These are phyloP conservation scores for Cryptosporidium canis DNA, from an alignment of 169 alveolate species.

Conservation along the genomic window DNA sequence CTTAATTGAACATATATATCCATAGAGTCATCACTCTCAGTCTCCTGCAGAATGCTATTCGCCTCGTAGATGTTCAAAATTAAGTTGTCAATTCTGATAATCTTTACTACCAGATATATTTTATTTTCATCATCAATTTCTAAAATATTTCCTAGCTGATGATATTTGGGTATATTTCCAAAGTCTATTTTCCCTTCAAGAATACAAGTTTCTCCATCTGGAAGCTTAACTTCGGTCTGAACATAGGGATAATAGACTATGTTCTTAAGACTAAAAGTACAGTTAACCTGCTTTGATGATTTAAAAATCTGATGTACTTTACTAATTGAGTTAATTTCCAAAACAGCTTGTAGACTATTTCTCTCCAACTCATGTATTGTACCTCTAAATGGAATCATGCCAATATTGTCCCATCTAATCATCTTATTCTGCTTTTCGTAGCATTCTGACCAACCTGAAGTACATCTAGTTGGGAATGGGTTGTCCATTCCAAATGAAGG, in stretches of 20 bases:
- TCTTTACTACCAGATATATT: constrained; percentile 41
- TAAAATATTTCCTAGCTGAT: constrained; percentile 63
- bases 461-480: constrained; percentile 59
- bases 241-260: constrained; percentile 57
- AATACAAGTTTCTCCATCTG: constrained; percentile 51
- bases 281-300: neutral
- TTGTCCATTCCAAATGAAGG: constrained; percentile 62
- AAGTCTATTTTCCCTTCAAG: constrained; percentile 69
- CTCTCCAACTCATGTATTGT: constrained; percentile 69
- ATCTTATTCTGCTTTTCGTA: constrained; percentile 6
- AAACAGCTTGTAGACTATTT: constrained; percentile 12
- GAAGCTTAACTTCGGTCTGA: constrained; percentile 40
- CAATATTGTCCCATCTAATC: constrained; percentile 58
- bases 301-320: neutral
- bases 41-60: constrained; percentile 42
- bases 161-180: constrained; percentile 72
- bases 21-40: constrained; percentile 47
- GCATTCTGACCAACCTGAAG: constrained; percentile 36
- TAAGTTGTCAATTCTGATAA: constrained; percentile 51
- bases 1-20: constrained; percentile 64
- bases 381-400: constrained; percentile 66
- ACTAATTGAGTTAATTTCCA: neutral
- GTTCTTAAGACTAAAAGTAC: constrained; percentile 46
- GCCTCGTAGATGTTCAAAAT: constrained; percentile 28
- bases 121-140: constrained; percentile 71